Evolutionary conservation across 495 filamentous ascomycete species (phyloP).

Genomic region (Aspergillus bridgeri): DNA sequence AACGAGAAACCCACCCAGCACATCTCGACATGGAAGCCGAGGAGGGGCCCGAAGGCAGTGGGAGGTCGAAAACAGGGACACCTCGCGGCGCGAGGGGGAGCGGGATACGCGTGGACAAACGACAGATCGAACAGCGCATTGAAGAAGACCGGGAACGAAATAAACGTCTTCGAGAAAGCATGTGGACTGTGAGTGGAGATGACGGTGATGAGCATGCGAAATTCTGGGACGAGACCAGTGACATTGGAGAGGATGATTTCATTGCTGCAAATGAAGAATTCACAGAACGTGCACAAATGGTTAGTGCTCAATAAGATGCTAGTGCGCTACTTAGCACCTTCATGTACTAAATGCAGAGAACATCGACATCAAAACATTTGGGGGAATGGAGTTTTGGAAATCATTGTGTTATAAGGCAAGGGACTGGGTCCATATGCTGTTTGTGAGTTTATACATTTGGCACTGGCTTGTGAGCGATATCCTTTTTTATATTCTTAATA

Average conservation of each 20-base stretch:
- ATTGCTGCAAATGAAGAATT: conserved; percentile 69
- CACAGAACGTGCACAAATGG: conserved; percentile 50
- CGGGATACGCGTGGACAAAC: conserved; percentile 65
- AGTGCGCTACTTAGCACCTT: neutral
- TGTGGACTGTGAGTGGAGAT: conserved; percentile 73
- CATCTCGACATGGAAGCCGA: conserved; percentile 40
- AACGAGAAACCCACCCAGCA: conserved; percentile 56
- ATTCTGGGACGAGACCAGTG: conserved; percentile 76
- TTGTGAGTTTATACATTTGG: neutral
- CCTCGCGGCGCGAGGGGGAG: conserved; percentile 31
- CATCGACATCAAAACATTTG: neutral
- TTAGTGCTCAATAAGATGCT: conserved; percentile 5
- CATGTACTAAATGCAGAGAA: neutral
- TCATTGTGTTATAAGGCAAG: neutral
- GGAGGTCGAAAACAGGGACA: conserved; percentile 28
- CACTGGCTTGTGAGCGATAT: neutral
- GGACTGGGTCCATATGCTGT: neutral
- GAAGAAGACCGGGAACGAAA: conserved; percentile 96
- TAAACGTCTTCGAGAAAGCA: conserved; percentile 81
- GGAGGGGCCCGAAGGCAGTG: conserved; percentile 25
- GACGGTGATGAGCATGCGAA: conserved; percentile 62
- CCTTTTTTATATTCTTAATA: conserved; percentile 6
- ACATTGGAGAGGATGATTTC: conserved; percentile 80
- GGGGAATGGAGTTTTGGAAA: neutral
- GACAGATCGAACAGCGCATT: conserved; percentile 89